phyloP scores from a whole-genome alignment of 345 rosid genomes.

The Rhodomyrtus tomentosa region DNA sequence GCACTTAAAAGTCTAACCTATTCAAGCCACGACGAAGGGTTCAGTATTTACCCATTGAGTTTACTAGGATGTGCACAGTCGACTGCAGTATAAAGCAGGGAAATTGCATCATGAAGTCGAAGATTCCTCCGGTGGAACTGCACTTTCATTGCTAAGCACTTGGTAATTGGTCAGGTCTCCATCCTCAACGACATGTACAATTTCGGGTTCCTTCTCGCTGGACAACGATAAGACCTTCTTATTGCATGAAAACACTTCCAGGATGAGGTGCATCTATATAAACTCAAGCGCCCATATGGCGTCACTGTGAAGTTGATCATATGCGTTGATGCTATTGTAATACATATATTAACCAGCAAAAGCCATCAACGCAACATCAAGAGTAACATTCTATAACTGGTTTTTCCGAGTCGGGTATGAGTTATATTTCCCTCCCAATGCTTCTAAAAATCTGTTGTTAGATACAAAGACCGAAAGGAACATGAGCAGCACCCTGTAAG shows the following conservation, averaged over 20 bases:
- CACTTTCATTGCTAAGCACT: conserved; percentile 8
- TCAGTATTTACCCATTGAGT: background rate
- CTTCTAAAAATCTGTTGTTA: background rate
- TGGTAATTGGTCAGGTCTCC: conserved; percentile 7
- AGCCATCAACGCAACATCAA: background rate
- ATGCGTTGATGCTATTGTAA: background rate
- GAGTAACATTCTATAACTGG: background rate
- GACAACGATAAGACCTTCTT: background rate
- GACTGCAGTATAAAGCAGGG: background rate
- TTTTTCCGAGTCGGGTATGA: background rate
- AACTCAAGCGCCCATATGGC: background rate
- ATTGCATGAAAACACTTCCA: background rate
- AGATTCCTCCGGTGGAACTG: background rate
- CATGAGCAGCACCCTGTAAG: background rate
- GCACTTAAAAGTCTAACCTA: background rate
- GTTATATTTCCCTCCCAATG: background rate
- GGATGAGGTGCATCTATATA: background rate
- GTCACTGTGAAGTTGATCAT: background rate
- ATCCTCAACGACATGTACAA: background rate
- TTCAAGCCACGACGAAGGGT: background rate
- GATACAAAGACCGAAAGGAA: background rate
- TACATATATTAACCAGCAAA: background rate
- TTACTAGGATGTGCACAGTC: background rate
- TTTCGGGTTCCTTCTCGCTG: conserved; percentile 14
- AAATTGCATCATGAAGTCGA: background rate